Conservation (phyloP, 176 grass and related monocot genomes). For the Lolium perenne region DNA sequence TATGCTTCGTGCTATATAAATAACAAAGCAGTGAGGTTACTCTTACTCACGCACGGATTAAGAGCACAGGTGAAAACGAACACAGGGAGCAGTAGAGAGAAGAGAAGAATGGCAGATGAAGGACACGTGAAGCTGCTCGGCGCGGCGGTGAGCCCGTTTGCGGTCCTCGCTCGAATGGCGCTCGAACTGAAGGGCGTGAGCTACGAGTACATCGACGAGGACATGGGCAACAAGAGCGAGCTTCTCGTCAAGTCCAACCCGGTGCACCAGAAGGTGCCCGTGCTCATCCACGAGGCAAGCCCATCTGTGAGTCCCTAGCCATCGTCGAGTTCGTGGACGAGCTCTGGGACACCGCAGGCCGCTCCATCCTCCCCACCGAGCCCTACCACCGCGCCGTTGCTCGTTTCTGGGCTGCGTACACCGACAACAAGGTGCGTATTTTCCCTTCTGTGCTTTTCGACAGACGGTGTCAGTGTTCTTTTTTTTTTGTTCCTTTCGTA, state of each 20-base stretch:
- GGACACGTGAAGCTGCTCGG: constrained; percentile 47
- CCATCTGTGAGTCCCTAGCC: constrained; percentile 50
- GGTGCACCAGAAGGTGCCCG: constrained; percentile 60
- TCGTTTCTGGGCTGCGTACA: constrained; percentile 23
- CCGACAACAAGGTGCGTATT: constrained; percentile 24
- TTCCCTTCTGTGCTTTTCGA: background rate
- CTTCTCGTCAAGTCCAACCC: constrained; percentile 51
- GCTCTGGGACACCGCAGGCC: constrained; percentile 31
- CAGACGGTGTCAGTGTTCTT: background rate
- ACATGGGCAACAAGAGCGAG: constrained; percentile 52
- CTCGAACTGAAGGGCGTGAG: constrained; percentile 60
- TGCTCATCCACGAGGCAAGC: constrained; percentile 63
- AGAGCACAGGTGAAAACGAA: background rate
- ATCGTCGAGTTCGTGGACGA: constrained; percentile 74
- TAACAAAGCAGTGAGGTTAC: background rate
- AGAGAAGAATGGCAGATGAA: constrained; percentile 21
- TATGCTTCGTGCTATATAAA: background rate
- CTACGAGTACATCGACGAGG: constrained; percentile 31
- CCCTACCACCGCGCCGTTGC: constrained; percentile 25
- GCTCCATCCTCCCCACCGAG: constrained; percentile 47
- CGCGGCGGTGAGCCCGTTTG: constrained; percentile 33
- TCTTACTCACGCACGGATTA: background rate
- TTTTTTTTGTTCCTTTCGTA: too few relatives aligned
- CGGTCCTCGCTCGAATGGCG: constrained; percentile 43
- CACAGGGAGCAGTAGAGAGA: background rate